These are phyloP conservation scores for Hysterangium stoloniferum DNA, from an alignment of 768 basidiomycete genomes.

Conservation along the genomic window DNA sequence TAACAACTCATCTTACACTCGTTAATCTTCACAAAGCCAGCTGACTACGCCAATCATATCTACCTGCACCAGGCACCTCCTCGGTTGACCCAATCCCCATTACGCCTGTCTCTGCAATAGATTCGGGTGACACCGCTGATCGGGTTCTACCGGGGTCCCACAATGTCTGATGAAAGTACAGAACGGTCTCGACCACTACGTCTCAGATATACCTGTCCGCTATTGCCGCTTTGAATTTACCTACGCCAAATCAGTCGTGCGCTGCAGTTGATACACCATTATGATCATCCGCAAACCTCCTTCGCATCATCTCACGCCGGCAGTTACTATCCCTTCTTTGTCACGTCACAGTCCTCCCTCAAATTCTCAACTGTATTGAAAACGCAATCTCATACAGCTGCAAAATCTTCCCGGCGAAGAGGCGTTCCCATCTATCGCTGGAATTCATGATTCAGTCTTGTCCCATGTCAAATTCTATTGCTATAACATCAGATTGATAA, in stretches of 20 bases:
- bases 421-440: constrained; percentile 66
- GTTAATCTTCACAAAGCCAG: no score
- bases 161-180: no score
- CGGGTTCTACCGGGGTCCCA: no score
- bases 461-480: constrained; percentile 1
- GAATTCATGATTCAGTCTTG: constrained; percentile 5
- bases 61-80: no score
- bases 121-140: no score
- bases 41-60: no score
- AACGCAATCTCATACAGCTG: neutral
- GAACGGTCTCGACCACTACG: no score
- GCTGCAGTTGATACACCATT: neutral
- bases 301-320: neutral
- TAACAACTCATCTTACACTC: no score
- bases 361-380: no score
- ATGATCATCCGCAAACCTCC: neutral
- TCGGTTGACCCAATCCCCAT: no score
- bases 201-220: neutral
- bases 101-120: no score
- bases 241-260: neutral
- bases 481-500: constrained; percentile 51
- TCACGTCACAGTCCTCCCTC: neutral
- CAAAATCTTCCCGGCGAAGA: constrained; percentile 29
- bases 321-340: neutral
- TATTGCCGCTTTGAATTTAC: neutral